A percentile compares a stretch with the other conserved stretches of the same genome.
These are phyloP conservation scores for Penicillium carneum DNA, from an alignment of 2,329 filamentous ascomycete genomes.

Conservation along the genomic window DNA sequence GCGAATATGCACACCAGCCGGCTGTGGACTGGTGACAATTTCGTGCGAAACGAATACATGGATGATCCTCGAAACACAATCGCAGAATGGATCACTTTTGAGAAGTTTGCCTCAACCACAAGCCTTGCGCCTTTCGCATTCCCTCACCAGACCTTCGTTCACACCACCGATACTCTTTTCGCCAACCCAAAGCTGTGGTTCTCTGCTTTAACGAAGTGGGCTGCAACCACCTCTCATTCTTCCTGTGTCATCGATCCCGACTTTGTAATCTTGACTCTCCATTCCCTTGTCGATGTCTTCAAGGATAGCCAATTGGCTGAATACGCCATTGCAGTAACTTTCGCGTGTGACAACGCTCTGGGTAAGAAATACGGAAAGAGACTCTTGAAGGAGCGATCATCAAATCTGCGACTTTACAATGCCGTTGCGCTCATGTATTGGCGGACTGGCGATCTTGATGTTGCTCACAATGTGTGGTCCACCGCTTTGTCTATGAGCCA, in stretches of 20 bases:
- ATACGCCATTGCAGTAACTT: constrained; percentile 74
- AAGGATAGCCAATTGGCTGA: constrained; percentile 65
- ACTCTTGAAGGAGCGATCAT: constrained; percentile 72
- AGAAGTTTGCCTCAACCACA: constrained; percentile 16
- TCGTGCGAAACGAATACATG: constrained; percentile 56
- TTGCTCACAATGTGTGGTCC: constrained; percentile 70
- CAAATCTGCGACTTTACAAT: constrained; percentile 75
- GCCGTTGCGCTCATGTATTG: constrained; percentile 78
- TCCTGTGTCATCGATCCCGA: constrained; percentile 49
- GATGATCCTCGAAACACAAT: constrained; percentile 38
- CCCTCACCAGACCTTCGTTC: constrained; percentile 47
- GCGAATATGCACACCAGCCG: constrained; percentile 37
- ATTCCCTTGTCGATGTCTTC: constrained; percentile 60
- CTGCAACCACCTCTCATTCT: constrained; percentile 32
- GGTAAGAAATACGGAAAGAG: constrained; percentile 75
- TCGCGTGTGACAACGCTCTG: constrained; percentile 59
- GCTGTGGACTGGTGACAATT: constrained; percentile 61
- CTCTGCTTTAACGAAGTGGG: constrained; percentile 47
- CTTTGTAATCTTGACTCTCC: constrained; percentile 64
- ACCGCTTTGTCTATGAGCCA: constrained; percentile 69
- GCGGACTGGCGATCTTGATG: constrained; percentile 62
- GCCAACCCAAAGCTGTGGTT: constrained; percentile 58
- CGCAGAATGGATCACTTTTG: constrained; percentile 37
- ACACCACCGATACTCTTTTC: constrained; percentile 64
- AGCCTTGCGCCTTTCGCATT: constrained; percentile 44